Percentiles rank a stretch among this genome's conserved stretches.
These are phyloP conservation scores for Pelargonium myrrhifolium DNA, from an alignment of 441 rosid genomes.

Conservation along the genomic window DNA sequence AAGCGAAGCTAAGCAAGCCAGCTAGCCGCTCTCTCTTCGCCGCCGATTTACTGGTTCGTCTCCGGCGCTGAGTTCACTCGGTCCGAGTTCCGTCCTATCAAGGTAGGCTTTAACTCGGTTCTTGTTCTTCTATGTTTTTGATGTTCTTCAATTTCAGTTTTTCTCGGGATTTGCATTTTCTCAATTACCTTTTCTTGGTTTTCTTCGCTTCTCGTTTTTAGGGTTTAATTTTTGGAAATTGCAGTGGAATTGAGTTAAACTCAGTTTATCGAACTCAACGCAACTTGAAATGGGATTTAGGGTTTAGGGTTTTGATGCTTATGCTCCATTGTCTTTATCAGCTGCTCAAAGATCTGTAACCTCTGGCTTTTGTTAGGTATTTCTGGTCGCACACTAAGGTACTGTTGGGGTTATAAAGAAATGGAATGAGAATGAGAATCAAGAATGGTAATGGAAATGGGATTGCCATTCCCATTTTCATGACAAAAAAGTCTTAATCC, in stretches of 20 bases:
- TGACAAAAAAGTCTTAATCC: too few relatives aligned
- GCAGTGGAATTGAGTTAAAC: slow-evolving; percentile 1
- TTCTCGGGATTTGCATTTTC: background rate
- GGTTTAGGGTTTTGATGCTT: slow-evolving; percentile 33
- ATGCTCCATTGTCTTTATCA: background rate
- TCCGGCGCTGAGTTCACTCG: background rate
- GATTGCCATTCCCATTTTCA: too few relatives aligned
- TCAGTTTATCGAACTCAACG: background rate
- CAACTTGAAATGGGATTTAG: slow-evolving; percentile 15
- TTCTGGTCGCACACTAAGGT: background rate
- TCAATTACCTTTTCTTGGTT: background rate
- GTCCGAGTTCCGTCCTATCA: background rate
- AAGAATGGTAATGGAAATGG: too few relatives aligned
- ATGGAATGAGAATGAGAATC: too few relatives aligned
- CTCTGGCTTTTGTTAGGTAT: too few relatives aligned
- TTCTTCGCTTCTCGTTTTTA: background rate
- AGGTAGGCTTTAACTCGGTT: background rate
- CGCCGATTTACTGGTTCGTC: background rate
- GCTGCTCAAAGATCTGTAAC: background rate
- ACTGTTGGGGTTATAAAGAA: background rate
- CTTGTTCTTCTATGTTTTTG: background rate
- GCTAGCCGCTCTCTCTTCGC: background rate
- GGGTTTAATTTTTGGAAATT: background rate
- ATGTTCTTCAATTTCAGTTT: background rate
- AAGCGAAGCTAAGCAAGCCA: too few relatives aligned